A percentile compares a stretch with the other conserved stretches of the same genome.
Conservation (phyloP, 805 yeast species). For the Spathaspora girioi region DNA sequence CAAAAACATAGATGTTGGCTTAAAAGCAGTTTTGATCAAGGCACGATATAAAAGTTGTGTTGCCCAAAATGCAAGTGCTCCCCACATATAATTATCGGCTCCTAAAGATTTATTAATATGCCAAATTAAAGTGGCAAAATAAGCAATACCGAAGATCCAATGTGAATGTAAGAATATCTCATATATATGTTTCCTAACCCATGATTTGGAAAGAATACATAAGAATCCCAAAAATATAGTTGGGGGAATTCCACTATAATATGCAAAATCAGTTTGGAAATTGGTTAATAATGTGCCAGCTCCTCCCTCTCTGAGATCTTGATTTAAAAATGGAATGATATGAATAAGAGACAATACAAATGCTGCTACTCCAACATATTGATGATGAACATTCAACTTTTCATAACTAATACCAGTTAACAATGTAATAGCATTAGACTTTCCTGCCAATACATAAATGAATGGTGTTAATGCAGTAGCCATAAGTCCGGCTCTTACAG, state of each 20-base stretch:
- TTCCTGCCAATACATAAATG: slow-evolving; percentile 48
- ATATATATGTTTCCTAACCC: slow-evolving; percentile 37
- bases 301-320: slow-evolving; percentile 48
- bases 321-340: slow-evolving; percentile 47
- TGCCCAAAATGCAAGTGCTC: slow-evolving; percentile 50
- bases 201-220: slow-evolving; percentile 40
- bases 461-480: slow-evolving; percentile 50
- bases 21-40: slow-evolving; percentile 42
- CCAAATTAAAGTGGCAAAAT: slow-evolving; percentile 43
- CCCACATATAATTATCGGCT: slow-evolving; percentile 44
- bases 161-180: slow-evolving; percentile 50
- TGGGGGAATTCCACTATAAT: slow-evolving; percentile 46
- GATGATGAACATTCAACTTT: slow-evolving; percentile 50
- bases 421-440: slow-evolving; percentile 45
- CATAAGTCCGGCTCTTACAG: slow-evolving; percentile 50
- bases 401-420: slow-evolving; percentile 56
- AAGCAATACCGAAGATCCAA: slow-evolving; percentile 51
- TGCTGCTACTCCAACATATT: slow-evolving; percentile 41
- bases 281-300: slow-evolving; percentile 12
- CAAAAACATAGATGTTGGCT: slow-evolving; percentile 39
- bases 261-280: slow-evolving; percentile 16
- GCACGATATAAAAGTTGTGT: slow-evolving; percentile 46
- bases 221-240: slow-evolving; percentile 41
- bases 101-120: slow-evolving; percentile 36
- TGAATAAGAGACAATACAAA: slow-evolving; percentile 46